Base-by-base conservation (phyloP, 2,329 filamentous ascomycete genomes). In the Colletotrichum horii region DNA sequence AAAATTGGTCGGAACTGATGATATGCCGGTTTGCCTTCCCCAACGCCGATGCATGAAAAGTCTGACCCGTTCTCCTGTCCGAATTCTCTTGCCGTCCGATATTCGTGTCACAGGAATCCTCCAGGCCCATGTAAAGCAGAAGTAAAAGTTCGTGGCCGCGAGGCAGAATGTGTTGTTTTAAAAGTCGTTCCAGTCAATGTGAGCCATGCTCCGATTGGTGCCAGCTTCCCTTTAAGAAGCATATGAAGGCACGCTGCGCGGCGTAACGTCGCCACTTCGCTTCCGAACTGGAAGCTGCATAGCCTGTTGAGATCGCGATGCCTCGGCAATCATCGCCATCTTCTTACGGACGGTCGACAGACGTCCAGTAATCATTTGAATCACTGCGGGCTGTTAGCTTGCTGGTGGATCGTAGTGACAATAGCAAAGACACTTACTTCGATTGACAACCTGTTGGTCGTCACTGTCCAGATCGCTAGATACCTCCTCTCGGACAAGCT, bases 381-480 rank as follows among this genome's bases (percentile, higher is more conserved):
- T 91, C 87, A 93, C 91, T 92, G 60, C 5, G 15, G 15, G 26
- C 30, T 71, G 79, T 86, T 78, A 84, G 79, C 26, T 30, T 43
- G 38, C 9, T 15, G 38, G 8, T 19, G 26, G 28, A 11, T 32
- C n/a, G 11, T 8, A 9, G n/a, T 19, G 11, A 55, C 6, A 6
- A 22, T 24, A 3, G 6, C 12, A 12, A 7, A 11, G 11, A 19
- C 24, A 83, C 91, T 87, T 88, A 96, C 94, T 91, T 83, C 93
- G 95, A 79, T 93, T 87, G 70, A 96, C 92, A 69, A 93, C 91
- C 80, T 93, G 90, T 80, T 94, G 91, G 83, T 96, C 94, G 78
- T 95, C 94, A 74, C 87, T 87, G 83, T 94, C 93, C 78, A 85
- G 89, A 80, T 88, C 89, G 77, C 84, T 89, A 80, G 83, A 81